phyloP scores from a whole-genome alignment of 2,329 filamentous ascomycete genomes.

The Talaromyces sp. region DNA sequence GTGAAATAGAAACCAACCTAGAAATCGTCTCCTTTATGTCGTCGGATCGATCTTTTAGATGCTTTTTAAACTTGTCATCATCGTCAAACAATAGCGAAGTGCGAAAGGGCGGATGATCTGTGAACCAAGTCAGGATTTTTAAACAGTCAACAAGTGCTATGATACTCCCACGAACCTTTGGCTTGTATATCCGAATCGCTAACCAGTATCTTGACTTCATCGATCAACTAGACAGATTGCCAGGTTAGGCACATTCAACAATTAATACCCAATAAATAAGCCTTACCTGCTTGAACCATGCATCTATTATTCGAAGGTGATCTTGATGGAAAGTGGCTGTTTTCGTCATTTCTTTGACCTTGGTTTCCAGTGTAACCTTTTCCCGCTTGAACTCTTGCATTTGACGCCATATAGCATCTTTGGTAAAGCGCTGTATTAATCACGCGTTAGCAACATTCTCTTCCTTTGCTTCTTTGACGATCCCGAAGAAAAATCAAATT shows the following conservation, averaged over 20 bases:
- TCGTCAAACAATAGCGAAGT: slow-evolving; percentile 54
- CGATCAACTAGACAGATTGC: slow-evolving; percentile 32
- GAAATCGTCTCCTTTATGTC: slow-evolving; percentile 72
- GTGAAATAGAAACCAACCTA: slow-evolving; percentile 54
- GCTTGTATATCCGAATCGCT: slow-evolving; percentile 24
- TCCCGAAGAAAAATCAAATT: neutral
- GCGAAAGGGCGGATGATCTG: slow-evolving; percentile 38
- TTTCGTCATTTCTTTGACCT: slow-evolving; percentile 75
- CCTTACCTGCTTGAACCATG: slow-evolving; percentile 88
- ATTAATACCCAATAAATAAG: neutral
- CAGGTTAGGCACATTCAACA: slow-evolving; percentile 3
- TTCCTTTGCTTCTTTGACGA: neutral
- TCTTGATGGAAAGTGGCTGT: slow-evolving; percentile 81
- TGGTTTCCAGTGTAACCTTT: slow-evolving; percentile 73
- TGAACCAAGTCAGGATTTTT: neutral
- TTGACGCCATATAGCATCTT: slow-evolving; percentile 93
- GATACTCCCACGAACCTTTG: slow-evolving; percentile 24
- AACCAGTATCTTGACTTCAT: slow-evolving; percentile 43
- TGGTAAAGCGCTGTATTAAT: slow-evolving; percentile 70
- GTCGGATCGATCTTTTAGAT: slow-evolving; percentile 71
- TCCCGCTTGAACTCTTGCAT: slow-evolving; percentile 98
- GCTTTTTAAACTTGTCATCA: slow-evolving; percentile 65
- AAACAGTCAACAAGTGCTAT: neutral
- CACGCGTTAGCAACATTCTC: neutral
- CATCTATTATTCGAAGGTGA: slow-evolving; percentile 83